Base-by-base conservation (phyloP, 768 basidiomycete genomes). In the Lenzites betulinus region DNA sequence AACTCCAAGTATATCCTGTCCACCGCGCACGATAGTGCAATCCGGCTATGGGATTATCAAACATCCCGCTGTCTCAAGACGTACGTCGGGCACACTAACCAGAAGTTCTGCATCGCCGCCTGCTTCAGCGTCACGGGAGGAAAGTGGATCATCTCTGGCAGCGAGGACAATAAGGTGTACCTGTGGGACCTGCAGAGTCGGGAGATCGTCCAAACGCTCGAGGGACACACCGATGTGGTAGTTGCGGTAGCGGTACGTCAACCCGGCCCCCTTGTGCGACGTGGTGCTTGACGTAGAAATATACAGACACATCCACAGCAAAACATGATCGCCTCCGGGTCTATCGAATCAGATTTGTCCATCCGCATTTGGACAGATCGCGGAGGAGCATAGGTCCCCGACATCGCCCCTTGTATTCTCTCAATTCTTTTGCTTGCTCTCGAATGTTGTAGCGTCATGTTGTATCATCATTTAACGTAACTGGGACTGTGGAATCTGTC, bases 1-100 rank as follows among this genome's bases (percentile, higher is more conserved):
- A 97, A 97, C 69, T 94, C 93, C 7, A 92, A 92, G 74, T 95
- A 93, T 74, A 90, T 99, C 53, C 82, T 99, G 52, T 94, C 94
- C 1, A 92, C 94, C 0, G 92, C 96, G 0, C 90, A 98, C 69
- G 95, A 98, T 69, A 93, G 88, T 59, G 89, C 90, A 0, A 93
- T 98, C 64, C 88, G 96, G 1, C 78, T 99, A 4, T 98, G 96
- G 95, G 93, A 97, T 69, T 96, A 94, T 72, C 92, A 95, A 63
- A 90, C 89, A 0, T 89, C 92, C 0, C 88, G 91, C 55, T 92
- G 92, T 66, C 76, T 98, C 23, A 98, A 98, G 75, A 94, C 95
- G 1, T 94, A 95, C 73, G 79, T 78, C 5, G 93, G 94, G 1
- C 94, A 96, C 70, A 76, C 77, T 16, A 96, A 95, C 73, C 77